Conservation (phyloP, 768 basidiomycete species). For the Candolleomyces aberdarensis region DNA sequence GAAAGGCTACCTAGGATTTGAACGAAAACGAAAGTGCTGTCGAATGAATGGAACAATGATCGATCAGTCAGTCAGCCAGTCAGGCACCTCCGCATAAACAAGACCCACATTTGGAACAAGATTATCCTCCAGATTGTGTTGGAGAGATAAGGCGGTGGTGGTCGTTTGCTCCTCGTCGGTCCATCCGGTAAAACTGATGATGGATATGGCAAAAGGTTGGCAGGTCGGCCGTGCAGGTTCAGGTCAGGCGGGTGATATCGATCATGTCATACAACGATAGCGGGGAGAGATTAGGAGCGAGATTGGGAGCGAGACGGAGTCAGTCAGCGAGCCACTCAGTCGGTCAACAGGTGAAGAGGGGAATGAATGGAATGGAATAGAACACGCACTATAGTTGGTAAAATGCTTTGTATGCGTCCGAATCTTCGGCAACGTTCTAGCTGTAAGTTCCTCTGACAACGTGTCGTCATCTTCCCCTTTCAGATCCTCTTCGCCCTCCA, state of each 20-base stretch:
- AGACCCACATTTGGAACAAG: slow-evolving; percentile 51
- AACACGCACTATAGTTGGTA: background rate
- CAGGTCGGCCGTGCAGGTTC: too few species aligned
- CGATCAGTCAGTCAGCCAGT: background rate
- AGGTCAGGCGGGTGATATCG: background rate
- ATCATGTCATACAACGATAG: too few species aligned
- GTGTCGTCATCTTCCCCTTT: background rate
- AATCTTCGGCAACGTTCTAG: background rate
- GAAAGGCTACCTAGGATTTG: slow-evolving; percentile 50
- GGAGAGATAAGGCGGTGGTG: slow-evolving; percentile 31
- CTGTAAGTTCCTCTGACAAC: background rate
- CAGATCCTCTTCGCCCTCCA: background rate
- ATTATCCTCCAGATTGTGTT: slow-evolving; percentile 51
- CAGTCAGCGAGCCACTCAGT: too few species aligned
- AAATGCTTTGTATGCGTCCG: background rate
- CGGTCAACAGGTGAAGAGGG: too few species aligned
- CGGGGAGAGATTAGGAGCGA: too few species aligned
- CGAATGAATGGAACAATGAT: slow-evolving; percentile 7
- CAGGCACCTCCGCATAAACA: too few species aligned
- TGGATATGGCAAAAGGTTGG: background rate
- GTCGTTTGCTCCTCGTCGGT: slow-evolving; percentile 14
- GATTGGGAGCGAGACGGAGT: too few species aligned
- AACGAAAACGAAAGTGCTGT: slow-evolving; percentile 40
- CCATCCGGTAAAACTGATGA: slow-evolving; percentile 2
- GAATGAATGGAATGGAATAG: background rate